phyloP scores from a whole-genome alignment of 1,284 basidiomycete species.

The Chondrostereum purpureum region DNA sequence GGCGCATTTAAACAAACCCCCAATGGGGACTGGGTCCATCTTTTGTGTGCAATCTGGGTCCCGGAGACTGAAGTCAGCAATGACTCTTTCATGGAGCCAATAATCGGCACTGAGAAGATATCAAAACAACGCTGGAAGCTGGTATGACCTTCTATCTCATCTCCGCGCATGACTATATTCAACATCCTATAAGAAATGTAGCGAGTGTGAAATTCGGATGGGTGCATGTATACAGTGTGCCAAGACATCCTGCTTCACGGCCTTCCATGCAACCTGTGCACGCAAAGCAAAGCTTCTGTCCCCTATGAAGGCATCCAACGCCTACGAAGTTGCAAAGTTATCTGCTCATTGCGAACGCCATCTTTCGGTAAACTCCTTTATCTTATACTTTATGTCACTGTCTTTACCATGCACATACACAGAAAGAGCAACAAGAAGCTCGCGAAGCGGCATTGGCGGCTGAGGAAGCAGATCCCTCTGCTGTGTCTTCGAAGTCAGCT shows the following conservation, averaged over 20 bases:
- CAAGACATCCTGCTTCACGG: constrained; percentile 85
- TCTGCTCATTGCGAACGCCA: constrained; percentile 86
- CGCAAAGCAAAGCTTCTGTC: constrained; percentile 76
- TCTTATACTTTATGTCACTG: constrained; percentile 2
- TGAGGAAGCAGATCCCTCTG: constrained; percentile 32
- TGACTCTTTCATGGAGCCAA: constrained; percentile 97
- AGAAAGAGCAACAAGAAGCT: constrained; percentile 65
- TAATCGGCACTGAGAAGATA: constrained; percentile 85
- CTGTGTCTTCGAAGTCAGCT: constrained; percentile 59
- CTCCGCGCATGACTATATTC: constrained; percentile 4
- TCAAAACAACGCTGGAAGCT: constrained; percentile 93
- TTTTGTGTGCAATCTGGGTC: constrained; percentile 97
- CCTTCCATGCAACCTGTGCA: constrained; percentile 95
- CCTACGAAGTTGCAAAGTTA: constrained; percentile 62
- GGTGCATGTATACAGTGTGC: constrained; percentile 98
- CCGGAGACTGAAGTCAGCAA: constrained; percentile 94
- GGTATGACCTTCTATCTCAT: constrained; percentile 38
- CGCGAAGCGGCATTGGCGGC: constrained; percentile 50
- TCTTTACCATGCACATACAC: constrained; percentile 10
- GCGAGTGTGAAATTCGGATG: constrained; percentile 72
- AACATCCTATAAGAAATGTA: constrained; percentile 62
- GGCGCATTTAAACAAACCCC: constrained; percentile 99
- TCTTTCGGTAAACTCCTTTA: constrained; percentile 61
- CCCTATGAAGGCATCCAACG: constrained; percentile 83
- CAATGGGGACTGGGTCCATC: constrained; percentile 91